Base-by-base conservation (phyloP, 345 rosid species). In the Nephelium lappaceum region DNA sequence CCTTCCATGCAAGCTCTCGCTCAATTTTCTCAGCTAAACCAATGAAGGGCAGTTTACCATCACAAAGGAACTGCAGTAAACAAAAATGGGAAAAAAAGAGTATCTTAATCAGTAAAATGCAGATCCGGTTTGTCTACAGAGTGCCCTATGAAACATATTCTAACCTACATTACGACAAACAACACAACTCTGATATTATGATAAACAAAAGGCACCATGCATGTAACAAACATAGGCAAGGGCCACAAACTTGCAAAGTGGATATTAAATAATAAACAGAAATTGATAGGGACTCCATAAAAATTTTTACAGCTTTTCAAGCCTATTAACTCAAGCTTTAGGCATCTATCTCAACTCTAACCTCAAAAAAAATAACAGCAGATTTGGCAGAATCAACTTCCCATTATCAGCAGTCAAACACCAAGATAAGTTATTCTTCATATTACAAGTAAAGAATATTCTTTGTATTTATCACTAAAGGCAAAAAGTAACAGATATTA, bases 1-100 rank as follows among this genome's bases (percentile, higher is more conserved):
- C 99, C 99, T 96, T 96, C 99, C 99, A 92, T 41, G 84, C 91
- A 81, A 96, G 98, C 88, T 94, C 98, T 79, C 67, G 92, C 84
- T 91, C 97, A 80, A 96, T 88, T 86, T 96, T 94, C 80, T 94
- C 99, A 4, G 89, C 85, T 80, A 94, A 88, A 83, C 98, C 98
- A 79, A 87, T 86, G 73, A 91, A 94, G 31, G 99, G 99, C 78
- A 96, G 84, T 75, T 90, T 91, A 82, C 97, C 97, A 82, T 91
- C 91, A 82, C 94, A 88, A 73, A 96, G 92, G 71, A 90, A 82
- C 99, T 92, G 86, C 82, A 78, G 74, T 15, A 71, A 77, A 77
- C 0, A 70, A 74, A 78, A 51, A 74, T 51, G 41, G 74, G 31
- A 70, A 67, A 73, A 60, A 63, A 61, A 15, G 4, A 31, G 36